Conservation (phyloP, 129 eudicot genomes). For the Helichrysum umbraculigerum region DNA sequence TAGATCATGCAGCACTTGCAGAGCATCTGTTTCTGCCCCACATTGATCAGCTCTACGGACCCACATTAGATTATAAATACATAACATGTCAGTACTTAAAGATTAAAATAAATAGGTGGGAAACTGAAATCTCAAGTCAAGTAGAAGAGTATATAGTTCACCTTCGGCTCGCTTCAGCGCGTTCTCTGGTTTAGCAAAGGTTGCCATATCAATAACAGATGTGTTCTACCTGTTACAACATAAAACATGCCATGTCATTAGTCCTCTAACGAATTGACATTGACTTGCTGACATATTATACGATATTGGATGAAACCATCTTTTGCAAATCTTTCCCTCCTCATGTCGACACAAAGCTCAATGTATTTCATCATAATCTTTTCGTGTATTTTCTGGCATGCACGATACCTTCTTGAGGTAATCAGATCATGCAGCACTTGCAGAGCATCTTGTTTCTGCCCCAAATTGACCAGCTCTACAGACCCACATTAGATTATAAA, state of each 20-base stretch:
- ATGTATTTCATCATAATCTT: constrained; percentile 71
- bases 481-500: not conserved
- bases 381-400: constrained; percentile 80
- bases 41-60: constrained; percentile 68
- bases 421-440: constrained; percentile 66
- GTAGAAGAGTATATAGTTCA: too few species aligned
- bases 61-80: not conserved
- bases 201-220: too few species aligned
- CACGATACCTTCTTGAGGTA: constrained; percentile 66
- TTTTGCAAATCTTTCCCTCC: constrained; percentile 72
- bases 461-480: constrained; percentile 74
- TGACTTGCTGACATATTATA: constrained; percentile 78
- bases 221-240: too few species aligned
- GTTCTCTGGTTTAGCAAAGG: too few species aligned
- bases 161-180: too few species aligned
- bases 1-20: constrained; percentile 63
- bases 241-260: too few species aligned
- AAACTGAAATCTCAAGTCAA: too few species aligned
- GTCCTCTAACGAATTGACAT: constrained; percentile 68
- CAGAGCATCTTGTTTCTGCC: constrained; percentile 71
- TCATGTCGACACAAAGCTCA: constrained; percentile 81
- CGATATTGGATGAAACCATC: constrained; percentile 87
- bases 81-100: too few species aligned
- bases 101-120: too few species aligned
- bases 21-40: constrained; percentile 76